These are phyloP conservation scores for Russula earlei DNA, from an alignment of 768 basidiomycete species.

Conservation along the genomic window DNA sequence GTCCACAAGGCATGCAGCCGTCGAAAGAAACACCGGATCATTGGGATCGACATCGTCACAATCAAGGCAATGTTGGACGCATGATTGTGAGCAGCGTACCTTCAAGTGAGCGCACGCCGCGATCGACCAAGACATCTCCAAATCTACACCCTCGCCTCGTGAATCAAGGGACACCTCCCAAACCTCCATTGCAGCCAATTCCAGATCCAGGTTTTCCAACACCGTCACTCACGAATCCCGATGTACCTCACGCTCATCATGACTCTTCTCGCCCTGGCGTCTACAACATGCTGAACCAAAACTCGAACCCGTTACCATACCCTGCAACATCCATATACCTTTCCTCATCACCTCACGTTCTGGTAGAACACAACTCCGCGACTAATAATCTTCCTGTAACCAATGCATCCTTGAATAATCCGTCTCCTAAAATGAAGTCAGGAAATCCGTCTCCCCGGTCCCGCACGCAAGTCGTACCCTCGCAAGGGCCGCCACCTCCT, in stretches of 20 bases:
- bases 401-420: constrained; percentile 14
- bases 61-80: neutral
- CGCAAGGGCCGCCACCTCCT: constrained; percentile 8
- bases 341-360: constrained; percentile 7
- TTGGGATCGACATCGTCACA: constrained; percentile 10
- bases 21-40: constrained; percentile 5
- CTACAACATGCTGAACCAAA: constrained; percentile 3
- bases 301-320: constrained; percentile 15
- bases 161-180: constrained; percentile 19
- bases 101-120: constrained; percentile 15
- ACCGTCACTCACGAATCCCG: neutral
- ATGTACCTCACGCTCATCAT: constrained; percentile 10
- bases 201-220: neutral
- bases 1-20: neutral
- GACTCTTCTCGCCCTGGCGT: constrained; percentile 16
- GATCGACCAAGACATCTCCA: constrained; percentile 18
- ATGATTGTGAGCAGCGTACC: constrained; percentile 5
- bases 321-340: constrained; percentile 18
- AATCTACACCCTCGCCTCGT: constrained; percentile 12
- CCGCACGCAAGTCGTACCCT: constrained; percentile 5
- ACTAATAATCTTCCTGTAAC: constrained; percentile 9
- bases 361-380: constrained; percentile 14
- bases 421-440: constrained; percentile 12
- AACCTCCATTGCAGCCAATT: neutral
- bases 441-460: constrained; percentile 19